Evolutionary conservation across 177 flowering plant genomes (phyloP).

Genomic region (Vitis hybrid): DNA sequence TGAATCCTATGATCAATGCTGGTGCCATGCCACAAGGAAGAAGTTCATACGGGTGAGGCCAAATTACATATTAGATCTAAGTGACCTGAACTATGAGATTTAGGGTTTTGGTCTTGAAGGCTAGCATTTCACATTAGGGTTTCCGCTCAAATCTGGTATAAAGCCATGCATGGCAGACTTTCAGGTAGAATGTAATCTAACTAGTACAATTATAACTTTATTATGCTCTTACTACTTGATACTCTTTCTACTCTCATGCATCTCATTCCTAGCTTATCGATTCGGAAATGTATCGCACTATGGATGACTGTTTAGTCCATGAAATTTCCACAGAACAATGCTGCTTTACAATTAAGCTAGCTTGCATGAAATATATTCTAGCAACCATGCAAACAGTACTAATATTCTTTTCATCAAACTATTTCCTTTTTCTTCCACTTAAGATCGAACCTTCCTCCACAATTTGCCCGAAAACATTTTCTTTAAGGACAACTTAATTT

Average conservation of each 20-base stretch:
- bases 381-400: too few species aligned
- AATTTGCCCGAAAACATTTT: not conserved
- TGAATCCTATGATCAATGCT: conserved; percentile 46
- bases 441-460: not conserved
- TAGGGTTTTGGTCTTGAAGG: conserved; percentile 3
- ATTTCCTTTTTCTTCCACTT: too few species aligned
- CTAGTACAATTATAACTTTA: conserved; percentile 6
- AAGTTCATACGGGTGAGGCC: conserved; percentile 51
- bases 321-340: not conserved
- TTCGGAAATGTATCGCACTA: not conserved
- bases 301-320: not conserved
- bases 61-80: not conserved
- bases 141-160: conserved; percentile 3
- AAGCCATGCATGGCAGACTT: conserved; percentile 23
- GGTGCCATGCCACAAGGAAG: conserved; percentile 43
- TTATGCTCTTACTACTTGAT: not conserved
- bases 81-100: not conserved
- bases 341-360: too few species aligned
- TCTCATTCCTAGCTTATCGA: not conserved
- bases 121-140: conserved; percentile 6
- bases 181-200: conserved; percentile 5
- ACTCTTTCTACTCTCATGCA: not conserved
- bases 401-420: too few species aligned
- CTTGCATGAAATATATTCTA: too few species aligned
- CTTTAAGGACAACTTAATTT: not conserved